Percentiles rank a stretch among this genome's conserved stretches.
Conservation (phyloP, 768 basidiomycete genomes). For the Suillus alpinus region DNA sequence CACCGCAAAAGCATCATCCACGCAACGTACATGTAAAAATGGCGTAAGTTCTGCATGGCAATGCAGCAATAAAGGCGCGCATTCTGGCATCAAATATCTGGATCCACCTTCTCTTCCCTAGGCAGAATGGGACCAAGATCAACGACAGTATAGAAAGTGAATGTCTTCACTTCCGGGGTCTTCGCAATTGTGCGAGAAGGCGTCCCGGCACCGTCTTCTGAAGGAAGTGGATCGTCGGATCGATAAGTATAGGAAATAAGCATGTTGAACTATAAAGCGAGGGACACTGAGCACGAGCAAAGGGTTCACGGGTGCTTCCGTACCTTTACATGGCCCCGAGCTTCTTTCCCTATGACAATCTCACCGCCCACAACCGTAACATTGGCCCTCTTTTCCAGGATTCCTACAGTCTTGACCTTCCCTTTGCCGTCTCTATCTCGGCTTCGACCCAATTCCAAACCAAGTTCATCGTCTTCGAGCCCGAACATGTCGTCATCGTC, state of each 20-base stretch:
- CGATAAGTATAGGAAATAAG: slow-evolving; percentile 92
- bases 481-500: slow-evolving; percentile 87
- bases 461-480: slow-evolving; percentile 38
- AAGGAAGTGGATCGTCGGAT: slow-evolving; percentile 77
- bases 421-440: slow-evolving; percentile 46
- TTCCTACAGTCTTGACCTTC: slow-evolving; percentile 62
- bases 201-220: slow-evolving; percentile 56
- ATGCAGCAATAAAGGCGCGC: too few relatives aligned
- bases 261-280: slow-evolving; percentile 78
- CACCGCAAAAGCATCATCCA: not conserved
- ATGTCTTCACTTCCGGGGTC: slow-evolving; percentile 76
- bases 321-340: slow-evolving; percentile 76
- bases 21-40: not conserved
- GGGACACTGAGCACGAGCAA: not conserved
- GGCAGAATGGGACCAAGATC: slow-evolving; percentile 72
- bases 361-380: slow-evolving; percentile 87
- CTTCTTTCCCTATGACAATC: slow-evolving; percentile 79
- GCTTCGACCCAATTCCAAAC: slow-evolving; percentile 35
- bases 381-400: slow-evolving; percentile 89
- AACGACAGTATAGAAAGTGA: slow-evolving; percentile 85
- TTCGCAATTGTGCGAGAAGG: slow-evolving; percentile 45
- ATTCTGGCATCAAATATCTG: slow-evolving; percentile 13
- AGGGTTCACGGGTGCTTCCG: slow-evolving; percentile 16
- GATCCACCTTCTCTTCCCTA: slow-evolving; percentile 45
- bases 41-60: not conserved